Conservation (phyloP, 805 yeast species). For the Pichia sporocuriosa region DNA sequence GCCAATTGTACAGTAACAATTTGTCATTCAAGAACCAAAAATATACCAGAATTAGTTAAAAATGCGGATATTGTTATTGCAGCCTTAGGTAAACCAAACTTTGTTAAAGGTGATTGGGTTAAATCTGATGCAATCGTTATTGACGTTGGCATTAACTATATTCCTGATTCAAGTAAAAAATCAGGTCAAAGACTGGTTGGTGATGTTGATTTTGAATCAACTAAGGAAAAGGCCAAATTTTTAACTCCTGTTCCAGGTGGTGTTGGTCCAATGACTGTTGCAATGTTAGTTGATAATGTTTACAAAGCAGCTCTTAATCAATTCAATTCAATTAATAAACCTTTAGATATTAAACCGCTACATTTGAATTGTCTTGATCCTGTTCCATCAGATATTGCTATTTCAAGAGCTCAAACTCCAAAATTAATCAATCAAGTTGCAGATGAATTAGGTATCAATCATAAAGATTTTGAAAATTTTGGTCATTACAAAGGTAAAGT, state of each 20-base stretch:
- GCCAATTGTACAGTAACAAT: constrained; percentile 71
- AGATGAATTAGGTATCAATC: constrained; percentile 58
- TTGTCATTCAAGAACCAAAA: constrained; percentile 61
- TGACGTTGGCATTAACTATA: constrained; percentile 79
- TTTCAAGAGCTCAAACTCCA: constrained; percentile 70
- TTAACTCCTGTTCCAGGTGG: constrained; percentile 92
- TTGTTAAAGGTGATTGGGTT: constrained; percentile 71
- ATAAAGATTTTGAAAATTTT: constrained; percentile 63
- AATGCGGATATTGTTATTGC: constrained; percentile 72
- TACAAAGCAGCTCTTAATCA: constrained; percentile 56
- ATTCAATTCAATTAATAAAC: constrained; percentile 16
- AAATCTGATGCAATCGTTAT: constrained; percentile 62
- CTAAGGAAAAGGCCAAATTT: constrained; percentile 48
- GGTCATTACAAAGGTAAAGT: constrained; percentile 78
- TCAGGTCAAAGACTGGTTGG: constrained; percentile 71
- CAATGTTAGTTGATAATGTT: constrained; percentile 70
- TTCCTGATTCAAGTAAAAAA: constrained; percentile 58
- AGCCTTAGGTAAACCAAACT: constrained; percentile 68
- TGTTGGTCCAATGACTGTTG: constrained; percentile 90
- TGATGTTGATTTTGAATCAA: constrained; percentile 62
- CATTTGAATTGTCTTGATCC: constrained; percentile 52
- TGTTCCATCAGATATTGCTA: constrained; percentile 76
- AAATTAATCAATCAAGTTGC: constrained; percentile 65
- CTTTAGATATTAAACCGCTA: constrained; percentile 46
- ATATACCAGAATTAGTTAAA: constrained; percentile 40